These are phyloP conservation scores for Alternaria infectoria DNA, from an alignment of 2,329 filamentous ascomycete species.

Conservation along the genomic window DNA sequence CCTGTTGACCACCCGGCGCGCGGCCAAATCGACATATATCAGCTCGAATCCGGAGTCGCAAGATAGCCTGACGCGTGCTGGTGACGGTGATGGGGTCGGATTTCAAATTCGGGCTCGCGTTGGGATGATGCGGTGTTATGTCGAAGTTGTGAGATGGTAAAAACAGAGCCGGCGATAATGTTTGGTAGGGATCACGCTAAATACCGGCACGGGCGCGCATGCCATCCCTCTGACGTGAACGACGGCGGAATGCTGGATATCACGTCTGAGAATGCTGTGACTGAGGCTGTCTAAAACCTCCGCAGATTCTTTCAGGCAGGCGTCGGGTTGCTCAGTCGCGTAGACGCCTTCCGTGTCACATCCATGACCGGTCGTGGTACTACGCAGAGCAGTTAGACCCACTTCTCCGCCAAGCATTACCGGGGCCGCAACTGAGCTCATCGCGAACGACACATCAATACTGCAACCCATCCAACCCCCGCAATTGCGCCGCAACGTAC, in stretches of 20 bases:
- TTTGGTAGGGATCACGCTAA: conserved; percentile 19
- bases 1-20: conserved; percentile 42
- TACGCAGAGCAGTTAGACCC: conserved; percentile 13
- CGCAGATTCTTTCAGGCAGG: neutral
- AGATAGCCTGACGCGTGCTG: conserved; percentile 21
- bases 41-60: conserved; percentile 30
- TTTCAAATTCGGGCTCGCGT: conserved; percentile 32
- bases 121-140: conserved; percentile 39
- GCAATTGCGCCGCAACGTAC: conserved; percentile 36
- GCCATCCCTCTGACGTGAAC: conserved; percentile 4
- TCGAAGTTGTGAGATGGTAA: conserved; percentile 27
- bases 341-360: conserved; percentile 13
- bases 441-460: conserved; percentile 38
- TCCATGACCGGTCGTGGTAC: neutral
- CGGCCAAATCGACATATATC: conserved; percentile 39
- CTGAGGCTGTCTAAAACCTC: neutral
- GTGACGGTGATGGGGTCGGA: conserved; percentile 39
- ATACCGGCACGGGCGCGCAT: conserved; percentile 14
- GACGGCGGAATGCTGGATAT: neutral
- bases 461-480: conserved; percentile 22
- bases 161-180: conserved; percentile 21
- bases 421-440: conserved; percentile 30
- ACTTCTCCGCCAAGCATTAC: conserved; percentile 18
- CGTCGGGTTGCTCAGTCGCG: conserved; percentile 3
- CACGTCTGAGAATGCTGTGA: neutral